Base-by-base conservation (phyloP, 2,329 filamentous ascomycete genomes). In the Keithomyces neogunnii region DNA sequence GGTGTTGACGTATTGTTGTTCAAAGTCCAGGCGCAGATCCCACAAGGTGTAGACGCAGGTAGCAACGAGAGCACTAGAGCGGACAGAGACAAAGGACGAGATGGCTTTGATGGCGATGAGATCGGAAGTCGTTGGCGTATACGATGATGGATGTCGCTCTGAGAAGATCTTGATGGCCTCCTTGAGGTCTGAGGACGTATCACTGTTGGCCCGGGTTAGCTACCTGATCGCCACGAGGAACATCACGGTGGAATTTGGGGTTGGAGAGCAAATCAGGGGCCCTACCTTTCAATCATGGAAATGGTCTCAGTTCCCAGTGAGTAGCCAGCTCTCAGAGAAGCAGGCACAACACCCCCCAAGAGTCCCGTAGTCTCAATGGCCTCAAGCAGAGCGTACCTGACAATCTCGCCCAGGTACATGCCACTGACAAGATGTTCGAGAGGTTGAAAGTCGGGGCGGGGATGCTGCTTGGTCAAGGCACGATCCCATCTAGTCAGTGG, bases 371-470 rank as follows among this genome's bases (percentile, higher is more conserved):
- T 73, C 51, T 74, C 66, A 46, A 85, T 74, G 0, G 80, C 81
- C 54, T 86, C 82, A 28, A 83, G 55, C 43, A 85, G 67, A 0
- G 75, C 73, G 10, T 81, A 64, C 19, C 84, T 73, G 57, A 74
- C 79, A 45, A 86, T 76, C 64, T 87, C 84, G 46, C 84, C 84
- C 2, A 87, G 67, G 60, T 87, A 86, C 59, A 78, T 81, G 36
- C 84, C 84, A 57, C 80, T 80, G 42, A 85, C 77, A 55, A 85
- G 69, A 55, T 82, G 73, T 62, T 84, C 81, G 9, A 84, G 63
- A 0, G 81, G 81, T 57, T 85, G 81, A 55, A 84, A 84, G 29
- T 78, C 74, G 0, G 81, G 81, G 49, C 71, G 69, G 10, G 76
- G 70, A 55, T 83, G 82, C 0, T 64, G 69, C 2, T 69, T 69